Evolutionary conservation across 139 green algal genomes (phyloP), one percentile per base, ranked within the genome.

Genomic region (Axilococcus clingmanii): DNA sequence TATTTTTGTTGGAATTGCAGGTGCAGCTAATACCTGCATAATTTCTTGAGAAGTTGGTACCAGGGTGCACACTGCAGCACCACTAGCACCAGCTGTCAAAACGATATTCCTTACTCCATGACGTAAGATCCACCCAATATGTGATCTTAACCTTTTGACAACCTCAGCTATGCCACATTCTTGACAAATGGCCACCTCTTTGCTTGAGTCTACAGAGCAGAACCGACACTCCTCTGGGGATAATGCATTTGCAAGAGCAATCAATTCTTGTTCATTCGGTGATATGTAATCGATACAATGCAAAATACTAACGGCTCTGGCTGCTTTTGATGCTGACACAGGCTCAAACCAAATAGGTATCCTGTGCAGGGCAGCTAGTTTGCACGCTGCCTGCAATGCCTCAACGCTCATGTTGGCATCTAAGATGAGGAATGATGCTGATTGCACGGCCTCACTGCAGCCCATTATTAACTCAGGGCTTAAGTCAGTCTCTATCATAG

Each of bases 291-390:
- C 49, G 1, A 79, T 32, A 20, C 47, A 40, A 6, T n/a, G 24
- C 19, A 84, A 53, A 17, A 59, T 5, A 11, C 7, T 5, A 17
- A 38, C 20, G 28, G 68, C 56, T 46, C 76, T 63, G 0, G 46
- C 24, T 5, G 78, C 56, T 52, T 87, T 87, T 19, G 78, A 69
- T 28, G 71, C 70, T 4, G 70, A 82, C 12, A 86, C 77, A 1
- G 78, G 78, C 71, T 87, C 78, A n/a, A 43, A 43, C 11, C 19
- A 17, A 43, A 43, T n/a, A 24, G 0, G 36, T 9, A 9, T 24
- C 11, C 36, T 43, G 36, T 17, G 22, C 17, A 17, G 36, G 7
- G 36, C 19, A 17, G 36, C 36, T 24, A 24, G n/a, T 17, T 43
- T 17, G 36, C 36, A 43, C 5, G 36, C 36, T 43, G n/a, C n/a